These are phyloP conservation scores for Xylaria bambusicola DNA, from an alignment of 495 filamentous ascomycete species.

Conservation along the genomic window DNA sequence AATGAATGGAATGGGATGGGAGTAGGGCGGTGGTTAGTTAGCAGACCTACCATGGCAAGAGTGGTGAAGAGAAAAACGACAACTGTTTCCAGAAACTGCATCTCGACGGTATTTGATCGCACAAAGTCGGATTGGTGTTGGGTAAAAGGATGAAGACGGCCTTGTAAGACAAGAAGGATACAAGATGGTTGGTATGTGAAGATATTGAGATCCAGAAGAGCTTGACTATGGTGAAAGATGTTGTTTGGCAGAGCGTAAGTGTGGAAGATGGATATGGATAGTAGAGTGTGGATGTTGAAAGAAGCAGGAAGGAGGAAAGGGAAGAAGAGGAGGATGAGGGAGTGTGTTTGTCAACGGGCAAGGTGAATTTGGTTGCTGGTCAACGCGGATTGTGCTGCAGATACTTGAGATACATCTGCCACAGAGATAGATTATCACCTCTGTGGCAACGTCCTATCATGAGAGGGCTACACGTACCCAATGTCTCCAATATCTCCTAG, in stretches of 20 bases:
- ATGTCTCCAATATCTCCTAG: too few relatives aligned
- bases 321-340: conserved; percentile 9
- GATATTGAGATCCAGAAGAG: background rate
- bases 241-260: background rate
- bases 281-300: too few relatives aligned
- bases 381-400: background rate
- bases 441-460: background rate
- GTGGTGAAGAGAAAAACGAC: conserved; percentile 33
- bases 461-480: background rate
- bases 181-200: background rate
- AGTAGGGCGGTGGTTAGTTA: background rate
- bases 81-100: conserved; percentile 39
- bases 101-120: conserved; percentile 24
- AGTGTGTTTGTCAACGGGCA: conserved; percentile 2
- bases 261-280: background rate
- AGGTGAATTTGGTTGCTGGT: conserved; percentile 13
- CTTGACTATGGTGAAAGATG: background rate
- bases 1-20: background rate
- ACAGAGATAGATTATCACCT: background rate
- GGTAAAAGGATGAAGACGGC: conserved; percentile 20
- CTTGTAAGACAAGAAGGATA: conserved; percentile 3
- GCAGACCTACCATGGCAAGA: conserved; percentile 45
- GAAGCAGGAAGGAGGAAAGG: conserved; percentile 1
- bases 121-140: background rate
- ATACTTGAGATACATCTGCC: background rate